Conservation (phyloP, 176 grass and related monocot species). For the Zea luxurians region DNA sequence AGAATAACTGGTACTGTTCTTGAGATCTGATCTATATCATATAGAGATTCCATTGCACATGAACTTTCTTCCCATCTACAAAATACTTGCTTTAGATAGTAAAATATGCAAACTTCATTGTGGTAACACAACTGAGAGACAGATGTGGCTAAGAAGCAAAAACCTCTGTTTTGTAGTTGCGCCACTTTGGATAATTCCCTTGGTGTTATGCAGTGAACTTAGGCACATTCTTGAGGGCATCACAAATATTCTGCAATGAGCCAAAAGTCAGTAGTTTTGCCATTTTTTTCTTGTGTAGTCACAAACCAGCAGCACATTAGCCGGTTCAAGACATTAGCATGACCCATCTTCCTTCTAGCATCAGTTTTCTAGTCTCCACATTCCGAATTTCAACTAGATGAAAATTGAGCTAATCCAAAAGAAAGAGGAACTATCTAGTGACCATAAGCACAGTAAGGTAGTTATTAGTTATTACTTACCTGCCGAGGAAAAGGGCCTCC, state of each 20-base stretch:
- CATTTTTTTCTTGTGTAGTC: background rate
- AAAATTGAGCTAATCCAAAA: background rate
- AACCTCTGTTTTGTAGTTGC: constrained; percentile 54
- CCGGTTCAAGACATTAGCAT: constrained; percentile 22
- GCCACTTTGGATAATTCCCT: constrained; percentile 52
- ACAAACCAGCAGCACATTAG: constrained; percentile 2
- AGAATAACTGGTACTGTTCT: constrained; percentile 66
- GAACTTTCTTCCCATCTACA: constrained; percentile 74
- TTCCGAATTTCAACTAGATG: background rate
- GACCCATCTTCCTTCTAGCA: background rate
- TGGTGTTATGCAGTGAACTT: constrained; percentile 65
- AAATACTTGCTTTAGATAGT: constrained; percentile 27
- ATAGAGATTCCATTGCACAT: constrained; percentile 73
- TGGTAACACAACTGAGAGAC: constrained; percentile 1
- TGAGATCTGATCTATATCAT: constrained; percentile 73
- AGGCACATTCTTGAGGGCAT: constrained; percentile 85
- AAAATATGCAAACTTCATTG: constrained; percentile 1
- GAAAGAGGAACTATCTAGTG: background rate
- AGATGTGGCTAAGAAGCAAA: constrained; percentile 6
- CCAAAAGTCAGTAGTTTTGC: background rate
- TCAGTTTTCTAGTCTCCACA: background rate
- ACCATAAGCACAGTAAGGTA: background rate
- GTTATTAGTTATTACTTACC: constrained; percentile 49
- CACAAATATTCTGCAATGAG: constrained; percentile 60
- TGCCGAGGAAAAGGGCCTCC: constrained; percentile 84